A percentile compares a stretch with the other conserved stretches of the same genome.
These are phyloP conservation scores for Rhodotorula graminis DNA, from an alignment of 768 basidiomycete species.

Conservation along the genomic window DNA sequence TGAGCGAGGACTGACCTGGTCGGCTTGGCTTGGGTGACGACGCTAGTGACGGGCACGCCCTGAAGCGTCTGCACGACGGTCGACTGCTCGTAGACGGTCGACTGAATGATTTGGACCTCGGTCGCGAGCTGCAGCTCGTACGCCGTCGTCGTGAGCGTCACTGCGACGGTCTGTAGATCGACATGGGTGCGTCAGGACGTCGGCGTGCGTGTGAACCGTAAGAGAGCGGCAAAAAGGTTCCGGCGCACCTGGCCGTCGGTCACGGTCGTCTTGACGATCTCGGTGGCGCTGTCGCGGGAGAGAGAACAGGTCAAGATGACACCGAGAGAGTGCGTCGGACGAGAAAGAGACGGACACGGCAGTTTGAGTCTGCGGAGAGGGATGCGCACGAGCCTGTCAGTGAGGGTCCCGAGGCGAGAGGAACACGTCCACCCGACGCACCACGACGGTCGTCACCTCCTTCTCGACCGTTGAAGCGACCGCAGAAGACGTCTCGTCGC, in stretches of 20 bases:
- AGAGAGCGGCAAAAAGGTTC: no score
- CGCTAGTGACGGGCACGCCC: conserved; percentile 1
- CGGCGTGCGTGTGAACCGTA: no score
- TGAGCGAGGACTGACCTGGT: not conserved
- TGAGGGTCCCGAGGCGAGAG: not conserved
- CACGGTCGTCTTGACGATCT: conserved; percentile 15
- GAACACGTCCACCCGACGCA: not conserved
- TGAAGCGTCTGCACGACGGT: conserved; percentile 17
- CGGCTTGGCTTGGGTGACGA: conserved; percentile 13
- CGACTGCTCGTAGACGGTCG: conserved; percentile 6
- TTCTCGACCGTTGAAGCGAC: not conserved
- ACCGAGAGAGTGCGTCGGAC: no score
- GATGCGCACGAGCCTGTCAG: not conserved
- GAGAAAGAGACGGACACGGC: not conserved
- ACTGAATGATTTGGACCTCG: conserved; percentile 1
- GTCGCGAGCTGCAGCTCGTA: conserved; percentile 5
- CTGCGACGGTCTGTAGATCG: conserved; percentile 15
- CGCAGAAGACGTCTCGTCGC: not conserved
- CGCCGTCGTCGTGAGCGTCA: conserved; percentile 7
- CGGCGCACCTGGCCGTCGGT: not conserved
- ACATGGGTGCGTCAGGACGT: no score
- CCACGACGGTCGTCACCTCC: not conserved
- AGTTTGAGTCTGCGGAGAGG: conserved; percentile 18
- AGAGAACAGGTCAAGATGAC: no score
- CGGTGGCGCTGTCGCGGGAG: not conserved